These are phyloP conservation scores for Aureobasidium mangrovei DNA, from an alignment of 2,329 filamentous ascomycete species.

Conservation along the genomic window DNA sequence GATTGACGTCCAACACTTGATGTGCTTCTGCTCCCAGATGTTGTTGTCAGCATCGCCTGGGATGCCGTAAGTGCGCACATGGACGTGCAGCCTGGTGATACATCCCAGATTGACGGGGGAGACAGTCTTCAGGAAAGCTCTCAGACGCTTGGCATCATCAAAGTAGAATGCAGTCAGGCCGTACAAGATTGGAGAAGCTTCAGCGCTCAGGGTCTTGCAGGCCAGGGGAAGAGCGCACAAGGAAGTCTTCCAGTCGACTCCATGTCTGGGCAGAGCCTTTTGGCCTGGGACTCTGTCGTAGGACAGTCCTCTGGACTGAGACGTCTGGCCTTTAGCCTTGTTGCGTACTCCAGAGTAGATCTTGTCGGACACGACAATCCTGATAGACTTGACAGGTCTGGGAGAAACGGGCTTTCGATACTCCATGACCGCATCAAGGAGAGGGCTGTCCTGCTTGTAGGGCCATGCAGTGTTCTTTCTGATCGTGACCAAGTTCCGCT, in stretches of 20 bases:
- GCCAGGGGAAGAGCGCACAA: background rate
- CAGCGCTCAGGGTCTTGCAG: background rate
- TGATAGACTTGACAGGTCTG: background rate
- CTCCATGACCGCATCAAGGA: background rate
- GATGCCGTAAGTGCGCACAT: slow-evolving; percentile 4
- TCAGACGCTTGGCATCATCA: slow-evolving; percentile 9
- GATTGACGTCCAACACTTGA: background rate
- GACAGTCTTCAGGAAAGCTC: slow-evolving; percentile 6
- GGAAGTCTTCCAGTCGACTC: background rate
- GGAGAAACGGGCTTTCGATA: background rate
- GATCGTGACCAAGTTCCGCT: background rate
- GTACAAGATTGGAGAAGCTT: background rate
- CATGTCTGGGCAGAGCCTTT: background rate
- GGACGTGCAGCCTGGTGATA: background rate
- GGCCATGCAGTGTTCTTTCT: background rate
- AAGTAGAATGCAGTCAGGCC: slow-evolving; percentile 6
- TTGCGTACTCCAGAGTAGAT: too few species aligned
- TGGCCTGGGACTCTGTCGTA: background rate
- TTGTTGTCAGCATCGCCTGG: background rate
- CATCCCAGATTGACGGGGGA: background rate
- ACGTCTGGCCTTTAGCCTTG: background rate
- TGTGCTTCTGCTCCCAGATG: slow-evolving; percentile 4
- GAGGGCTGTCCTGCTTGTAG: background rate
- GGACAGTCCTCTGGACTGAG: background rate
- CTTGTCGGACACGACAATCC: background rate